These are phyloP conservation scores for Anastatica hierochuntica DNA, from an alignment of 345 rosid species.

Conservation along the genomic window DNA sequence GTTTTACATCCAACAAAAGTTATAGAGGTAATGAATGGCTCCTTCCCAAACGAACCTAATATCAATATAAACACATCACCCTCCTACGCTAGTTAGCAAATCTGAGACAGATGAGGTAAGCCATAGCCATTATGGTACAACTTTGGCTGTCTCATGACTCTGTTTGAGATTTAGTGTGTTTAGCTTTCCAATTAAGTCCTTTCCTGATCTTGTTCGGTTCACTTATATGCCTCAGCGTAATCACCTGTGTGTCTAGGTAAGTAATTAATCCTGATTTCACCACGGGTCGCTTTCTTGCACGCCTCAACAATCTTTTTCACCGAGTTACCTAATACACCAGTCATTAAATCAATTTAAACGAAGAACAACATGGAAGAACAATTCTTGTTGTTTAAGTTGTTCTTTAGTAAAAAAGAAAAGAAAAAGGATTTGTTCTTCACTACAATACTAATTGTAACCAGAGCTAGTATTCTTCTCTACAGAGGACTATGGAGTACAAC, in stretches of 20 bases:
- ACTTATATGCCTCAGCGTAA: conserved; percentile 51
- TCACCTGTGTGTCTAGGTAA: conserved; percentile 51
- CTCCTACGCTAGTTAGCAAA: conserved; percentile 18
- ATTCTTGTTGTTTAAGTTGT: too few relatives aligned
- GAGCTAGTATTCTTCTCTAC: too few relatives aligned
- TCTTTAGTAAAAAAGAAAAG: too few relatives aligned
- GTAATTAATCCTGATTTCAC: conserved; percentile 39
- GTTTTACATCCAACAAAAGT: too few relatives aligned
- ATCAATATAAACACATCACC: conserved; percentile 8
- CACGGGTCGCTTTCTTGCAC: conserved; percentile 53
- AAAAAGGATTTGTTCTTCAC: too few relatives aligned
- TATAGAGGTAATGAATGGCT: conserved; percentile 1
- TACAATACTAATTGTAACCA: too few relatives aligned
- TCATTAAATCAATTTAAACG: too few relatives aligned
- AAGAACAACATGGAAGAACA: too few relatives aligned
- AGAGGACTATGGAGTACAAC: too few relatives aligned
- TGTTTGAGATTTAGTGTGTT: conserved; percentile 39
- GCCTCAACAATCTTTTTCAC: conserved; percentile 60
- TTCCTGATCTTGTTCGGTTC: conserved; percentile 41
- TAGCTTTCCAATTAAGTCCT: conserved; percentile 55
- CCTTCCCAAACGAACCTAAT: conserved; percentile 22
- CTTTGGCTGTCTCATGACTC: conserved; percentile 51
- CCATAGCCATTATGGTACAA: conserved; percentile 43
- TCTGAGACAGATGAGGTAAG: conserved; percentile 11
- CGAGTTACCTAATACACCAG: conserved; percentile 38